These are phyloP conservation scores for Fusarium dimerum DNA, from an alignment of 2,329 filamentous ascomycete genomes.

Conservation along the genomic window DNA sequence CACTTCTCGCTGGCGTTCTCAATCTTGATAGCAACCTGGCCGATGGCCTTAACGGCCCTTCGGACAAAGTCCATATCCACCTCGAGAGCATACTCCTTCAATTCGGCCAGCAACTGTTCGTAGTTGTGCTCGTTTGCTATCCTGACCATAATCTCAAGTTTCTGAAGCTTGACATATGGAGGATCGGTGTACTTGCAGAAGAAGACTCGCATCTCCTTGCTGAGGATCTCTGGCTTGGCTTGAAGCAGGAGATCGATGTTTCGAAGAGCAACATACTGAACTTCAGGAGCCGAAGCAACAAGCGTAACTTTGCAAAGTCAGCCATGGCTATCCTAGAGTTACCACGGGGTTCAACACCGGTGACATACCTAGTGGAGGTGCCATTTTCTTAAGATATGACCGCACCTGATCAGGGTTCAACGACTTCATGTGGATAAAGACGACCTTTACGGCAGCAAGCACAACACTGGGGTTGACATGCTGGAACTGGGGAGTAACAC, in stretches of 20 bases:
- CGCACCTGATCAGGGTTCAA: conserved; percentile 76
- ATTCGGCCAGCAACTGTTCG: conserved; percentile 87
- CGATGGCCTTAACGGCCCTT: conserved; percentile 91
- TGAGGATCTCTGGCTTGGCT: conserved; percentile 93
- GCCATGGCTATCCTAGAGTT: background rate
- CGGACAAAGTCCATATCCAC: conserved; percentile 99
- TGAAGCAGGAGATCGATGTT: conserved; percentile 97
- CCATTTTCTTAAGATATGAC: conserved; percentile 98
- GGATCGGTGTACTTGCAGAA: conserved; percentile 99
- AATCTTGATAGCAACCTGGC: conserved; percentile 98
- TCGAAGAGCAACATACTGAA: conserved; percentile 93
- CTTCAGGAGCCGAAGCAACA: conserved; percentile 92
- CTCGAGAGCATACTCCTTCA: conserved; percentile 97
- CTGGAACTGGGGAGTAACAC: conserved; percentile 95
- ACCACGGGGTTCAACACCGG: background rate
- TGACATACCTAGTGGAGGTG: conserved; percentile 80
- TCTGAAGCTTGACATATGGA: conserved; percentile 95
- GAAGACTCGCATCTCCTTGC: conserved; percentile 96
- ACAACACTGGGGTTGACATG: conserved; percentile 98
- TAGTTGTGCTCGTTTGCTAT: conserved; percentile 98
- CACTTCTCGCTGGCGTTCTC: conserved; percentile 93
- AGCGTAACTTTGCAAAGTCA: conserved; percentile 69
- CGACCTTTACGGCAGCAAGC: conserved; percentile 93
- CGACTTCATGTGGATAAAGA: conserved; percentile 93
- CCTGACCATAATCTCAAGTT: conserved; percentile 98